Conservation (phyloP, 2,329 filamentous ascomycete genomes). For the Macrophomina pseudophaseolina region DNA sequence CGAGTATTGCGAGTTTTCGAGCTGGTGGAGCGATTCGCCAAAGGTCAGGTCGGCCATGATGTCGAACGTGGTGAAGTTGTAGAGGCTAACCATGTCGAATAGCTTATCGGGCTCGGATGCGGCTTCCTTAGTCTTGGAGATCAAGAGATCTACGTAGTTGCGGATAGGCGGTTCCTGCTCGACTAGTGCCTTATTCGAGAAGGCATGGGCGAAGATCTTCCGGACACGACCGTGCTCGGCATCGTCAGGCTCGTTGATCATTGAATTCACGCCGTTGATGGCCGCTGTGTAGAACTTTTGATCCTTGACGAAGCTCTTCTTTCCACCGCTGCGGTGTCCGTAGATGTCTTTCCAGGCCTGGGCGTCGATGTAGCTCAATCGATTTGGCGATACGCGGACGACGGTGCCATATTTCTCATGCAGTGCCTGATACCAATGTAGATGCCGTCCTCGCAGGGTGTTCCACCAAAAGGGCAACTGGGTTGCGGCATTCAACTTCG, state of each 20-base stretch:
- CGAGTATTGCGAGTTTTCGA: slow-evolving; percentile 33
- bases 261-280: slow-evolving; percentile 42
- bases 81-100: slow-evolving; percentile 30
- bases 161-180: slow-evolving; percentile 48
- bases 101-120: background rate
- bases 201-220: slow-evolving; percentile 47
- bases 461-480: background rate
- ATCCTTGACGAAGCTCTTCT: slow-evolving; percentile 35
- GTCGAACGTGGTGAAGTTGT: slow-evolving; percentile 42
- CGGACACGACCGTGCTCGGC: slow-evolving; percentile 48
- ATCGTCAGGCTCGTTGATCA: slow-evolving; percentile 42
- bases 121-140: slow-evolving; percentile 39
- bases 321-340: slow-evolving; percentile 40
- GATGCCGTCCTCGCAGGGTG: background rate
- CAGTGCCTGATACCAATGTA: background rate
- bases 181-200: slow-evolving; percentile 45
- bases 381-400: slow-evolving; percentile 48
- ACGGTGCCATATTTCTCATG: slow-evolving; percentile 27
- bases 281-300: slow-evolving; percentile 35
- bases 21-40: slow-evolving; percentile 39
- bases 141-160: slow-evolving; percentile 47
- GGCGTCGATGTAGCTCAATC: slow-evolving; percentile 51
- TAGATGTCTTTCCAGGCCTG: slow-evolving; percentile 49
- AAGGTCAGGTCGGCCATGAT: slow-evolving; percentile 42
- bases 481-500: background rate